phyloP scores from a whole-genome alignment of 306 rosid genomes.

The Gastrolobium bilobum region DNA sequence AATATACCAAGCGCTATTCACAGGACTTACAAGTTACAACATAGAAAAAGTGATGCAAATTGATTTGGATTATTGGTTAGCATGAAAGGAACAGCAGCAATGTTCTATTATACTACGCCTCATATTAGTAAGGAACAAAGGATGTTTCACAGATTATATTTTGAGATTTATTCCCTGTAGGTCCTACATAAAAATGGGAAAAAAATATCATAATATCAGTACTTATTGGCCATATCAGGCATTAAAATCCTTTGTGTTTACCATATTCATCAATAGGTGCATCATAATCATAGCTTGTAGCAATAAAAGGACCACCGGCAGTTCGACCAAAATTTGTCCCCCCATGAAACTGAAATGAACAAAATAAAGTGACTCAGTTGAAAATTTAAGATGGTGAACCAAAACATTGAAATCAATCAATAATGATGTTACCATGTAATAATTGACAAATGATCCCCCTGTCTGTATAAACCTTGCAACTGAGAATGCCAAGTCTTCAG shows the following conservation, averaged over 20 bases:
- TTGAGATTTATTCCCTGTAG: conserved; percentile 19
- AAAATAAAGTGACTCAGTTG: conserved; percentile 34
- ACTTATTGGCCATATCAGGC: conserved; percentile 26
- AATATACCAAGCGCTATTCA: neutral
- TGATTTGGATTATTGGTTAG: neutral
- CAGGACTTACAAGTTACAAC: neutral
- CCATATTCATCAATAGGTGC: conserved; percentile 99
- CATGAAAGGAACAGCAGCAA: neutral
- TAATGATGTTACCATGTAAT: conserved; percentile 81
- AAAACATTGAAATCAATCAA: conserved; percentile 29
- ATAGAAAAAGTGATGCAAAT: neutral
- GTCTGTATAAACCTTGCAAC: conserved; percentile 95
- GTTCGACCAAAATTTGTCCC: conserved; percentile 99
- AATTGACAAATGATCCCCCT: conserved; percentile 92
- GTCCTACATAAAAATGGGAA: conserved; percentile 8
- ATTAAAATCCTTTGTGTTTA: conserved; percentile 49
- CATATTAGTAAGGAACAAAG: conserved; percentile 8
- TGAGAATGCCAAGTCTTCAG: conserved; percentile 92
- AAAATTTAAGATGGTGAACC: conserved; percentile 27
- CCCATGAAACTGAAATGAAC: conserved; percentile 82
- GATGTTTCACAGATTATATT: conserved; percentile 18
- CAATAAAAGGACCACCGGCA: conserved; percentile 99
- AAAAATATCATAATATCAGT: neutral
- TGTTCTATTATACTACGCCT: conserved; percentile 7
- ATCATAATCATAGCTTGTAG: conserved; percentile 98